Base-by-base conservation (phyloP, 495 filamentous ascomycete genomes). In the Terfezia boudieri region DNA sequence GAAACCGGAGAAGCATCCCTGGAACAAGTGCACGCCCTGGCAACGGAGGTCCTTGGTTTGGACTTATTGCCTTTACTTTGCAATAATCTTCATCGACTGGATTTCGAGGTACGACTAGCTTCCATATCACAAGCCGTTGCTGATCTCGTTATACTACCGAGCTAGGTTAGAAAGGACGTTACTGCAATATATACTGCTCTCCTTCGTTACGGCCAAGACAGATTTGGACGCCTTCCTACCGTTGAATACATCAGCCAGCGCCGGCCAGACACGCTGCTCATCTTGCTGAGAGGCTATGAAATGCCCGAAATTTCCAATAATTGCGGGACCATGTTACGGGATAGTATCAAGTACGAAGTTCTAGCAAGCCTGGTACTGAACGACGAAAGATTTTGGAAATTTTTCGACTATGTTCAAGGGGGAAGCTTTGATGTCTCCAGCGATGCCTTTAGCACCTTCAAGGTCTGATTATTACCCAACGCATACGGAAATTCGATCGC, bases 331-430 rank as follows among this genome's bases (percentile, higher is more conserved):
- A 85, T 96, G 3, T 71, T 99, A 50, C 76, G 88, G 46, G 92
- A 99, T 66, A 82, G 89, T 2, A 71, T 99, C 52, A 96, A 95
- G 67, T 84, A 82, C 64, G 87, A 96, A 63, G 77, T 81, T 9
- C 80, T 93, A 8, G 82, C 89, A 10, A 83, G 84, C 2, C 79
- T 96, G 26, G 83, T 99, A 50, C 71, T 99, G 7, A 92, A 94
- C 67, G 85, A 95, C 62, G 84, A 96, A 0, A 76, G 94, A 2
- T 95, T 99, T 64, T 99, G 92, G 92, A 77, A 74, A n/a, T 96
- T 96, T 68, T 99, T 99, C 63, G 76, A 84, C 50, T 99, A 88
- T 84, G 94, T 99, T 55, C 86, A 96, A 65, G 80, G 82, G 62
- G 81, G 85, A 57, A 86, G 81, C 16, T 99, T 99, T 66, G 92